Evolutionary conservation across 2,329 filamentous ascomycete species (phyloP).

Genomic region (Graphilbum fragrans): DNA sequence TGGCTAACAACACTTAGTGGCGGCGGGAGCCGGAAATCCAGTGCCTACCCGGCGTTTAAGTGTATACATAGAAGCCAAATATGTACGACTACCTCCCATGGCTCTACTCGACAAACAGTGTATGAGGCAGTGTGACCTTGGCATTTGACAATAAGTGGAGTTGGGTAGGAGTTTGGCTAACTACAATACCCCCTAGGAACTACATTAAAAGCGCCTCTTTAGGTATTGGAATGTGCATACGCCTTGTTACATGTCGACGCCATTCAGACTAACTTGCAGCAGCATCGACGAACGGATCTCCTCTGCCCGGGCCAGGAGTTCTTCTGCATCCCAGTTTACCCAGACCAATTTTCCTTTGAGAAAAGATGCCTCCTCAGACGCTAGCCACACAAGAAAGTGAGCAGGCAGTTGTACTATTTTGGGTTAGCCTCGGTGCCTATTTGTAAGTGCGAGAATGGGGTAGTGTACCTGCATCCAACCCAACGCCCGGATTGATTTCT

Average conservation of each 20-base stretch:
- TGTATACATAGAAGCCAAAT: too few relatives aligned
- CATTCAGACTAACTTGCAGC: neutral
- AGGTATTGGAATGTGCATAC: too few relatives aligned
- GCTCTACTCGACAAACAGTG: too few relatives aligned
- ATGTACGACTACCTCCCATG: too few relatives aligned
- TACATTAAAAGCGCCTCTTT: too few relatives aligned
- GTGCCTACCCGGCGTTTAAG: too few relatives aligned
- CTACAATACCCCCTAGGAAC: too few relatives aligned
- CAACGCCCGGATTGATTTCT: constrained; percentile 14
- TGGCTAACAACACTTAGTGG: too few relatives aligned
- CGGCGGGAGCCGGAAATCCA: too few relatives aligned
- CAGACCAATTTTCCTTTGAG: constrained; percentile 8
- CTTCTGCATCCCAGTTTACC: constrained; percentile 10
- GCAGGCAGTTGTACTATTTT: constrained; percentile 7
- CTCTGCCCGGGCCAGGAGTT: constrained; percentile 2
- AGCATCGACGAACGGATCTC: constrained; percentile 1
- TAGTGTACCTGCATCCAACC: constrained; percentile 1
- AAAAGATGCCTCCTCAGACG: constrained; percentile 10
- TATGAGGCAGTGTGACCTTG: too few relatives aligned
- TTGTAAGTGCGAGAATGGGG: neutral
- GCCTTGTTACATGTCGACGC: neutral
- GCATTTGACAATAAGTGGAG: too few relatives aligned
- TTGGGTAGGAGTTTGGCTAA: too few relatives aligned
- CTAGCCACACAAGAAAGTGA: constrained; percentile 10
- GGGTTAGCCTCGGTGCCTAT: neutral